Conservation (phyloP, 768 basidiomycete genomes). For the Leccinum pellstonianum region DNA sequence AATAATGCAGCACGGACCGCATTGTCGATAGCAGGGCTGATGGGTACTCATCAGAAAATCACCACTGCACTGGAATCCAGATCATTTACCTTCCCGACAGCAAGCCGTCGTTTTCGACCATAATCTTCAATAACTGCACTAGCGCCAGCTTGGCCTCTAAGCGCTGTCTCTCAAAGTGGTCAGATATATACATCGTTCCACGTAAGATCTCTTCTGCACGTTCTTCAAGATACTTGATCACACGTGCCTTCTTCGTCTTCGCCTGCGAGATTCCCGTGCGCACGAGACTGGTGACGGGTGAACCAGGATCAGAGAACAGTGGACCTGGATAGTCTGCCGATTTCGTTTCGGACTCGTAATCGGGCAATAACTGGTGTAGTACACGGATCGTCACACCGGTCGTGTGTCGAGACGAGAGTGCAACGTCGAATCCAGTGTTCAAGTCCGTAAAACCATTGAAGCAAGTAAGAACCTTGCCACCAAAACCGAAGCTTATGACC, state of each 20-base stretch:
- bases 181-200: constrained; percentile 68
- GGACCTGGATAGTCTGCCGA: constrained; percentile 80
- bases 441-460: constrained; percentile 72
- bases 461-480: constrained; percentile 86
- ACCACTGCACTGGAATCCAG: background rate
- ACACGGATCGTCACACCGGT: constrained; percentile 67
- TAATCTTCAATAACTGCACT: constrained; percentile 67
- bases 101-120: constrained; percentile 89
- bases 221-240: constrained; percentile 74
- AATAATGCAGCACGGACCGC: constrained; percentile 74
- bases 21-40: constrained; percentile 63
- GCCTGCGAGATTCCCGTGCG: constrained; percentile 57
- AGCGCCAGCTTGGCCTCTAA: constrained; percentile 78
- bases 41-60: constrained; percentile 18
- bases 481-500: constrained; percentile 87
- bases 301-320: constrained; percentile 72
- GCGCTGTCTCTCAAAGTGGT: constrained; percentile 50
- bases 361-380: constrained; percentile 68
- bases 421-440: constrained; percentile 75
- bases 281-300: constrained; percentile 63
- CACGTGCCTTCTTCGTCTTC: constrained; percentile 82
- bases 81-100: constrained; percentile 72
- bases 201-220: constrained; percentile 74
- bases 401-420: constrained; percentile 67
- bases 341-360: constrained; percentile 56